Conservation (phyloP, 257 asterid genomes). For the Gynochthodes officinalis region DNA sequence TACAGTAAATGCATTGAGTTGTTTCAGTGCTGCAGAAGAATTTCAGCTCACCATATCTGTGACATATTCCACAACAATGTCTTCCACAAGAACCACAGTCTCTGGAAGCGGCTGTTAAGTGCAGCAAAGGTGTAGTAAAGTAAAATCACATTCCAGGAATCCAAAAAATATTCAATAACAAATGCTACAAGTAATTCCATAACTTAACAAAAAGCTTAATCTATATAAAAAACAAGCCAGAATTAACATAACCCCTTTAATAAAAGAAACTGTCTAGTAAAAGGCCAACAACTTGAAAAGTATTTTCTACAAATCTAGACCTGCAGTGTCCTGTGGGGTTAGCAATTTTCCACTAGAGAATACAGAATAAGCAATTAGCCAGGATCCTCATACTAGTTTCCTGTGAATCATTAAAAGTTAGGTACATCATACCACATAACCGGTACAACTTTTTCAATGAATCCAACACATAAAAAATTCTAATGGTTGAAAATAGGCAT, state of each 20-base stretch:
- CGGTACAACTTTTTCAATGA: neutral
- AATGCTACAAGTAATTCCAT: neutral
- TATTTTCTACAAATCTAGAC: no score
- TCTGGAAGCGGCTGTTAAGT: conserved; percentile 82
- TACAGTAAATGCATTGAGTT: no score
- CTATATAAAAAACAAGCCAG: neutral
- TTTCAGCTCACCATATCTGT: conserved; percentile 64
- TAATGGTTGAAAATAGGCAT: neutral
- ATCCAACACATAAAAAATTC: neutral
- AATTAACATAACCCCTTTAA: neutral
- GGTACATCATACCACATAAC: neutral
- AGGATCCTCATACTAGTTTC: neutral
- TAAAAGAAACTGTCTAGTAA: neutral
- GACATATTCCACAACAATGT: conserved; percentile 91
- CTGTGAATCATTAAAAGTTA: neutral
- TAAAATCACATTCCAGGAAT: neutral
- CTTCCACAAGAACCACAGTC: conserved; percentile 85
- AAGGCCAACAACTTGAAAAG: no score
- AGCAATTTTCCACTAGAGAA: neutral
- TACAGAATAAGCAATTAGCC: neutral
- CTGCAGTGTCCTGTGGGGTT: neutral
- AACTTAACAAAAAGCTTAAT: neutral
- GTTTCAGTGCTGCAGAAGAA: no score
- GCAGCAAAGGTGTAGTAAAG: conserved; percentile 18
- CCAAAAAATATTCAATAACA: neutral